Conservation (phyloP, 2,329 filamentous ascomycete species). For the Colletotrichum spaethianum region DNA sequence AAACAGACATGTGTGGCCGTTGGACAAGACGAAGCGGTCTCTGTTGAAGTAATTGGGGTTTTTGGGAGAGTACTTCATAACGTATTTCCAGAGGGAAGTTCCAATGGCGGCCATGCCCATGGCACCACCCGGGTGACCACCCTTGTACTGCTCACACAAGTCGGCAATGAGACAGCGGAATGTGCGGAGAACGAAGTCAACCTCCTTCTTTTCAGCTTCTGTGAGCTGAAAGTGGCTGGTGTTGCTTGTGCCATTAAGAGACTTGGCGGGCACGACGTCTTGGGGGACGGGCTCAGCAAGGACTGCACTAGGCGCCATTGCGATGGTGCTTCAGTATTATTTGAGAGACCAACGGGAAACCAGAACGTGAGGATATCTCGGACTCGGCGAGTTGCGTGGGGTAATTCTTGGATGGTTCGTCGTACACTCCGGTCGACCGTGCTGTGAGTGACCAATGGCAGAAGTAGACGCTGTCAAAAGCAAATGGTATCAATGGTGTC, state of each 20-base stretch:
- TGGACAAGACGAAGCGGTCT: slow-evolving; percentile 74
- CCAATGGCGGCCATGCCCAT: slow-evolving; percentile 76
- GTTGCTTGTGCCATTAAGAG: slow-evolving; percentile 25
- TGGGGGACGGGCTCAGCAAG: slow-evolving; percentile 26
- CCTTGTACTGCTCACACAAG: slow-evolving; percentile 78
- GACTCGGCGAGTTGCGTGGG: slow-evolving; percentile 8
- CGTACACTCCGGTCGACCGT: background rate
- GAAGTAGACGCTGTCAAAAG: background rate
- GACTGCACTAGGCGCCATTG: slow-evolving; percentile 41
- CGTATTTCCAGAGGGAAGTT: slow-evolving; percentile 72
- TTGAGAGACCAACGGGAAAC: background rate
- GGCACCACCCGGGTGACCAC: slow-evolving; percentile 74
- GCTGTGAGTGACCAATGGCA: background rate
- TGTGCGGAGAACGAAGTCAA: slow-evolving; percentile 64
- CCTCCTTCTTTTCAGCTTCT: slow-evolving; percentile 33
- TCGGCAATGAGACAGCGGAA: slow-evolving; percentile 77
- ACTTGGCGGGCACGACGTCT: slow-evolving; percentile 26
- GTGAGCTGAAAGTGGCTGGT: slow-evolving; percentile 30
- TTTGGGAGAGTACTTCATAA: slow-evolving; percentile 72
- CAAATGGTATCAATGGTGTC: slow-evolving; percentile 5
- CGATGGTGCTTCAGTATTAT: background rate
- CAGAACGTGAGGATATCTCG: slow-evolving; percentile 15
- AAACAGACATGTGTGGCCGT: slow-evolving; percentile 70
- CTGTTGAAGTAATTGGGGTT: slow-evolving; percentile 72
- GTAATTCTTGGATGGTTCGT: background rate